These are phyloP conservation scores for Pouteria campechiana DNA, from an alignment of 179 eudicot genomes.

Conservation along the genomic window DNA sequence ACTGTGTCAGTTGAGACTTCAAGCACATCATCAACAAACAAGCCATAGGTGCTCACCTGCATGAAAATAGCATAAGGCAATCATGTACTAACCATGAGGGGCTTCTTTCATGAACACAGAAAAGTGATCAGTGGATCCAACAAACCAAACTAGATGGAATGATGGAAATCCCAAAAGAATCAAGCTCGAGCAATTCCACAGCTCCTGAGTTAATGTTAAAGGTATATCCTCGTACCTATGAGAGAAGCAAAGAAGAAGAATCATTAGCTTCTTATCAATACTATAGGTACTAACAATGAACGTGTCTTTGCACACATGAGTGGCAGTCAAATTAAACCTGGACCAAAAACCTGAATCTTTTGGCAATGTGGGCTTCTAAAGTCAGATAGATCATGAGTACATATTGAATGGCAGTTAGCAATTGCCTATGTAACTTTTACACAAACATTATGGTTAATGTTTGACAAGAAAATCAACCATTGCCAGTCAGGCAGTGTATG, in stretches of 20 bases:
- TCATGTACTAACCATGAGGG: neutral
- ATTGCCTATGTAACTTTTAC: too few species aligned
- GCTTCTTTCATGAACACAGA: neutral
- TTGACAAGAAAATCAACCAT: too few species aligned
- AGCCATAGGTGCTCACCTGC: conserved; percentile 65
- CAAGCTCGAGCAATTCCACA: conserved; percentile 63
- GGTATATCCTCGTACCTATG: conserved; percentile 71
- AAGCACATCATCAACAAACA: conserved; percentile 51
- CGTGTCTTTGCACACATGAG: neutral
- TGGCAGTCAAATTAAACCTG: neutral
- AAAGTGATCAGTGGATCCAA: conserved; percentile 13
- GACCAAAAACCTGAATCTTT: too few species aligned
- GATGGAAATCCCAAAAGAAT: conserved; percentile 60
- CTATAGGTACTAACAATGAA: too few species aligned
- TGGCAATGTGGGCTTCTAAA: too few species aligned
- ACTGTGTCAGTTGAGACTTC: conserved; percentile 51
- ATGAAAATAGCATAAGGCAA: neutral
- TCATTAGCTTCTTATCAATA: neutral
- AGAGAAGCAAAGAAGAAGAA: neutral
- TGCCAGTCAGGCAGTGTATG: too few species aligned
- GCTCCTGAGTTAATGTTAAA: conserved; percentile 55
- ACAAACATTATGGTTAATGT: too few species aligned
- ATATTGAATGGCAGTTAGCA: too few species aligned
- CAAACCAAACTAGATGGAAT: conserved; percentile 63
- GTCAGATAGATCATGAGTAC: too few species aligned